Evolutionary conservation across 345 rosid genomes (phyloP), one percentile per base, ranked within the genome.

Genomic region (Acer campestre): DNA sequence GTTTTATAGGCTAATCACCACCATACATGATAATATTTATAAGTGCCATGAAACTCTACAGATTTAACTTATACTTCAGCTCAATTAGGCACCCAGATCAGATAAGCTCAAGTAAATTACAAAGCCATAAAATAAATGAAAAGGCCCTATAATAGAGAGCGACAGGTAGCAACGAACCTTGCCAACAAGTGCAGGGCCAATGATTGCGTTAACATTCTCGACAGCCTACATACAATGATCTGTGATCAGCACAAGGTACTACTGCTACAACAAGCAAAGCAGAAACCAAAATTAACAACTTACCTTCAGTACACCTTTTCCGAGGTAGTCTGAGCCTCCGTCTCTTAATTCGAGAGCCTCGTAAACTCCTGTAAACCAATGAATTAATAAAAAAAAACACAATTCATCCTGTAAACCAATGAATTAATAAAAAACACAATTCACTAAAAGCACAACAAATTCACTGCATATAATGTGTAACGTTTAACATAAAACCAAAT

Each of bases 321-420:
- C 99, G 44, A 95, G 97, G 73, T 93, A 95, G 78, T 95, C 99
- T 1, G 96, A 85, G 25, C 99, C 99, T 75, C 99, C 99, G 82
- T 95, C 99, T 83, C 99, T 93, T 61, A 95, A 70, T 77, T 95
- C 99, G 64, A 95, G 90, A 23, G 99, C 99, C 88, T 95, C 99
- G 63, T 95, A 95, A 74, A 92, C 70, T 80, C 98, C 98, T 94
- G 12, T 17, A 79, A 74, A 66, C 73, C 14, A 58, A 23, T 68
- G 23, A 25, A 49, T 42, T 7, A 16, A 29, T 8, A 27, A 25
- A 25, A 25, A 25, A 64, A 59, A 20, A 0, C 63, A 59, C 25
- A 2, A 20, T n/a, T 59, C 10, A 59, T 80, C 98, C 98, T 94
- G 12, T 17, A 79, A 74, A 66, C 73, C 14, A 58, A 23, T 68